These are phyloP conservation scores for Cercospora berteroae DNA, from an alignment of 2,329 filamentous ascomycete genomes.

Conservation along the genomic window DNA sequence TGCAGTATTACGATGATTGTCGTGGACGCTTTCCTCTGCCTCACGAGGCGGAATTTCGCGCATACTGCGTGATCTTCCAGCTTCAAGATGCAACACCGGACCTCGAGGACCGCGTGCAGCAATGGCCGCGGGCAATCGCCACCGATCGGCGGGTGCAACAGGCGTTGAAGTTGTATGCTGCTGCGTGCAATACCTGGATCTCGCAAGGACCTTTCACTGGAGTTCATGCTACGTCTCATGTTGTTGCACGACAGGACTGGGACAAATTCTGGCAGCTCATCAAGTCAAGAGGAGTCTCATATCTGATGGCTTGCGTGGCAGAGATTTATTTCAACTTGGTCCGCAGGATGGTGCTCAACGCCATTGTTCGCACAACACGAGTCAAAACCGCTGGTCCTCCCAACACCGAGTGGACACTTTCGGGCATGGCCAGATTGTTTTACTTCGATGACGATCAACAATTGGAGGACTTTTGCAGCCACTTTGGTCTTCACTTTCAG, in stretches of 20 bases:
- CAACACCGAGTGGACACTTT: conserved; percentile 57
- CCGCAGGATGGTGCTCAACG: conserved; percentile 55
- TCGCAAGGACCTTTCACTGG: conserved; percentile 51
- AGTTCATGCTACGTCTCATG: conserved; percentile 46
- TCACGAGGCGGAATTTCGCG: conserved; percentile 63
- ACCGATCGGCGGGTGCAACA: conserved; percentile 54
- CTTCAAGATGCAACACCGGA: conserved; percentile 52
- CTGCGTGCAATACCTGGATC: conserved; percentile 54
- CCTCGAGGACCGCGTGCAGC: conserved; percentile 58
- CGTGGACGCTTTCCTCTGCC: conserved; percentile 50
- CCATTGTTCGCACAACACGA: conserved; percentile 32
- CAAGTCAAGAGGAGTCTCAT: conserved; percentile 56
- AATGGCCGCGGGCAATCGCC: conserved; percentile 52
- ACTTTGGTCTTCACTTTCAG: conserved; percentile 53
- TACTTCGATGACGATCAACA: conserved; percentile 57
- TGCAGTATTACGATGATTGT: conserved; percentile 60
- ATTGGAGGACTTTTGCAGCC: conserved; percentile 53
- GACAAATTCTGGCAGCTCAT: conserved; percentile 58
- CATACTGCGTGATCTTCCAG: conserved; percentile 60
- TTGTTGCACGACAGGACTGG: conserved; percentile 59
- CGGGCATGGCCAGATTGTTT: conserved; percentile 52
- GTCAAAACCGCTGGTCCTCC: conserved; percentile 27
- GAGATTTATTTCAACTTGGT: conserved; percentile 62
- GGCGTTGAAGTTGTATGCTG: conserved; percentile 57
- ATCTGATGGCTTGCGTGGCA: conserved; percentile 63